These are phyloP conservation scores for Boletellus sp. DNA, from an alignment of 768 basidiomycete genomes.

Conservation along the genomic window DNA sequence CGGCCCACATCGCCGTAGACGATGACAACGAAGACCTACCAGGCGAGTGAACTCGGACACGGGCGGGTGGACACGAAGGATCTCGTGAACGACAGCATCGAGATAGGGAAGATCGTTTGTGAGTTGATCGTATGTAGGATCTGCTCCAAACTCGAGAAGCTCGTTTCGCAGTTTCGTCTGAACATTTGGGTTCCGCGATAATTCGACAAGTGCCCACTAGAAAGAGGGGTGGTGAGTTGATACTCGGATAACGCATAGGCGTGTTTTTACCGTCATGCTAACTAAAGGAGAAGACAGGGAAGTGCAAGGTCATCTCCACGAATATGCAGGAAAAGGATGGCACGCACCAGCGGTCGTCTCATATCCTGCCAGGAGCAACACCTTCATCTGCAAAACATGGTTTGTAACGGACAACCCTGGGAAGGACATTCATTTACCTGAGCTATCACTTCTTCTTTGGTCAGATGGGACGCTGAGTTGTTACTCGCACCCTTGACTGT, in stretches of 20 bases:
- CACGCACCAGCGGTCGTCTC: constrained; percentile 21
- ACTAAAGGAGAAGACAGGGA: constrained; percentile 2
- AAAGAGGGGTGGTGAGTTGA: neutral
- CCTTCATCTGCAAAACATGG: constrained; percentile 10
- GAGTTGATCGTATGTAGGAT: constrained; percentile 55
- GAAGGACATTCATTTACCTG: constrained; percentile 7
- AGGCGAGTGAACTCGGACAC: constrained; percentile 17
- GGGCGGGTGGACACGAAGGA: constrained; percentile 41
- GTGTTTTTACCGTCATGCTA: constrained; percentile 10
- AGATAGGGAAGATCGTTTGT: constrained; percentile 49
- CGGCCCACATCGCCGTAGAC: no score
- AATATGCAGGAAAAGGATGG: neutral
- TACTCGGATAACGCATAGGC: neutral
- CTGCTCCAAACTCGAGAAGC: constrained; percentile 38
- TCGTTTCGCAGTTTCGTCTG: constrained; percentile 51
- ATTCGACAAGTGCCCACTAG: constrained; percentile 59
- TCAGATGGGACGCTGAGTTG: constrained; percentile 23
- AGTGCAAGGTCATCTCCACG: neutral
- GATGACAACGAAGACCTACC: constrained; percentile 13
- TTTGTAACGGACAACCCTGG: neutral
- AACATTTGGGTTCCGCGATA: constrained; percentile 40
- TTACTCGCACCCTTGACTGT: constrained; percentile 36
- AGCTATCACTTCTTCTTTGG: constrained; percentile 24
- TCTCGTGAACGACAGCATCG: constrained; percentile 47
- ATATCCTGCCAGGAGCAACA: constrained; percentile 18